Conservation (phyloP, 805 yeast genomes). For the Starmerella sp. region DNA sequence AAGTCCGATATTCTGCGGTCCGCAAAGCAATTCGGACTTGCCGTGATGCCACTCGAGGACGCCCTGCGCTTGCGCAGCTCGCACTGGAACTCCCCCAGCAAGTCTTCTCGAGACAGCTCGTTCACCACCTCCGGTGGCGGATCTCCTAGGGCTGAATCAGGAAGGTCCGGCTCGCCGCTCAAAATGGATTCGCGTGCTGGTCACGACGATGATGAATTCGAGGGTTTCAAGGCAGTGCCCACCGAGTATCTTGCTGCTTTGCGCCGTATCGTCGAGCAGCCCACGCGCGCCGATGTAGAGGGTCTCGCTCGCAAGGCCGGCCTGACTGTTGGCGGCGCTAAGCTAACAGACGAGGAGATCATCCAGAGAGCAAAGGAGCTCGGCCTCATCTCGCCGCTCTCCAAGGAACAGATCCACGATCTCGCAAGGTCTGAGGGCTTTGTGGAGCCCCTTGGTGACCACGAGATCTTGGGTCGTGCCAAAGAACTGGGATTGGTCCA, state of each 20-base stretch:
- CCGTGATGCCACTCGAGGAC: conserved; percentile 38
- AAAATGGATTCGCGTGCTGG: neutral
- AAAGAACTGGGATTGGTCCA: conserved; percentile 25
- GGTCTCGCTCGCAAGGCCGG: conserved; percentile 25
- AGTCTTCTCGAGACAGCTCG: neutral
- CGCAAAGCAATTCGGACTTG: conserved; percentile 36
- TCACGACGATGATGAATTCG: conserved; percentile 1
- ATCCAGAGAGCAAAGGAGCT: conserved; percentile 8
- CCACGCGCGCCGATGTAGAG: conserved; percentile 24
- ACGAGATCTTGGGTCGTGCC: conserved; percentile 33
- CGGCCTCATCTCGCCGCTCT: conserved; percentile 9
- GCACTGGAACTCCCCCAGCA: conserved; percentile 6
- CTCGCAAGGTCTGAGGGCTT: conserved; percentile 13
- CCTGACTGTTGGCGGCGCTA: conserved; percentile 14
- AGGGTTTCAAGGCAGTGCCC: conserved; percentile 25
- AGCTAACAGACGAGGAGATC: conserved; percentile 18
- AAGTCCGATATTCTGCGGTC: conserved; percentile 28
- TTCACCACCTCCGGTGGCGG: neutral
- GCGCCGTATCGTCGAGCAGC: conserved; percentile 27
- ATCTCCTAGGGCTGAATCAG: neutral
- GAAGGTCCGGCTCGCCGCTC: neutral
- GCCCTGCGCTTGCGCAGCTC: conserved; percentile 27
- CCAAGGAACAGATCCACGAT: conserved; percentile 7
- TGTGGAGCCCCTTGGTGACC: conserved; percentile 7
- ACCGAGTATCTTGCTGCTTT: conserved; percentile 25